Evolutionary conservation across 352 stramenopile genomes (phyloP), one percentile per base, ranked within the genome.

Genomic region (Phytopythium mirpurense): DNA sequence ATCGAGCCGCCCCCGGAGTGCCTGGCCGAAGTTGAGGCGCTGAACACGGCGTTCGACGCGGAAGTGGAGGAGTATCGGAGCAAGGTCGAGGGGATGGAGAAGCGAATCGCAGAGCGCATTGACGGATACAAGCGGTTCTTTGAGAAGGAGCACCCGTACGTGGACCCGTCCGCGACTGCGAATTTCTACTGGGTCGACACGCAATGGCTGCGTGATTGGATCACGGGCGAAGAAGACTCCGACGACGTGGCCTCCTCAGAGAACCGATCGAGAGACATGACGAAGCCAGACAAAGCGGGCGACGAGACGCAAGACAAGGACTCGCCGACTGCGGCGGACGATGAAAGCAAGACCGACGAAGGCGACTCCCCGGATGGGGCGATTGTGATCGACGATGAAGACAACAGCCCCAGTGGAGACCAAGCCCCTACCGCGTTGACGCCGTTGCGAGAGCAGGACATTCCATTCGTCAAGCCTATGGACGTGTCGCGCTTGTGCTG

Each of bases 121-220:
- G 62, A 90, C 29, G 75, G 67, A 8, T 87, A 89, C 56, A 70
- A 78, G 53, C 65, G 50, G 3, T 84, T 79, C 42, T 87, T 91
- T 31, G 70, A 86, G 34, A 78, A 76, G n/a, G 59, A 62, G 16
- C 52, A 68, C 23, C 74, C 78, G 14, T 79, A 78, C 60, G 58
- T 60, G 2, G 65, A 70, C 3, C n/a, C 65, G 3, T 52, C 68
- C 9, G 51, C 62, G 5, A 48, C 42, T n/a, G n/a, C n/a, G 6
- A 48, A 70, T 12, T 89, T 78, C 48, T 89, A 86, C 32, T 91
- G 81, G 81, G 66, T 91, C n/a, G 76, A 87, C 47, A 71, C 67
- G 0, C 59, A 75, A 10, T 91, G 81, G 81, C 58, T 91, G 0
- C 62, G 62, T 23, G 57, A 63, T 36, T 91, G 81, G 81, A 59